Evolutionary conservation across 257 asterid species (phyloP).

Genomic region (Nicotiana attenuata): DNA sequence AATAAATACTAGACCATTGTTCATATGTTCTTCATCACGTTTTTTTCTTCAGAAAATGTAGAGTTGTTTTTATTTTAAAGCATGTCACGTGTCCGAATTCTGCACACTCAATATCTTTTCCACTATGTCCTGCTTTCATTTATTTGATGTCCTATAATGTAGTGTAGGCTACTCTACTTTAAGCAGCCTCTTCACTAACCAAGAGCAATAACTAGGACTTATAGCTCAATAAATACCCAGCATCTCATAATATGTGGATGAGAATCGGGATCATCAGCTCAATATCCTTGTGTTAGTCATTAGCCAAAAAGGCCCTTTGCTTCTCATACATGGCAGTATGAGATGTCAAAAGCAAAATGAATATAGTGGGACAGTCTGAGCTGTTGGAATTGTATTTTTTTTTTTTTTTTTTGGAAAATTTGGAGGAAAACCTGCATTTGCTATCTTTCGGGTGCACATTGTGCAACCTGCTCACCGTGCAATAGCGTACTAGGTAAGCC

Average conservation of each 20-base stretch:
- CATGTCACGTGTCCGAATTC: not conserved
- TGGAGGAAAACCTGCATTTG: too few species aligned
- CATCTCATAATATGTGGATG: not conserved
- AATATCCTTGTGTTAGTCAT: not conserved
- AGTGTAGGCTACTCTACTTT: not conserved
- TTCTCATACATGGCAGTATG: not conserved
- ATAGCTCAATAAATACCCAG: not conserved
- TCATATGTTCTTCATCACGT: not conserved
- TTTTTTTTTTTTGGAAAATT: too few species aligned
- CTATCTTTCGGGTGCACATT: too few species aligned
- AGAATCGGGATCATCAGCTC: constrained; percentile 5
- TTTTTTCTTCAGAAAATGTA: not conserved
- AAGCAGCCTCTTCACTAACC: not conserved
- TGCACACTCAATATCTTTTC: not conserved
- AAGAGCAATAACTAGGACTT: not conserved
- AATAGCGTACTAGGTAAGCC: too few species aligned
- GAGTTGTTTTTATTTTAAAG: not conserved
- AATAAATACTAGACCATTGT: not conserved
- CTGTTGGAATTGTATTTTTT: not conserved
- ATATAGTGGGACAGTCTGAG: not conserved
- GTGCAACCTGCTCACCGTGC: too few species aligned
- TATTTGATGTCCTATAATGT: not conserved
- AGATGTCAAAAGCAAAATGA: not conserved
- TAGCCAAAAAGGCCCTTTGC: not conserved
- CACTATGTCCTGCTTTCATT: not conserved